Evolutionary conservation across 2,329 filamentous ascomycete species (phyloP).

Genomic region (Botrytis fabae): DNA sequence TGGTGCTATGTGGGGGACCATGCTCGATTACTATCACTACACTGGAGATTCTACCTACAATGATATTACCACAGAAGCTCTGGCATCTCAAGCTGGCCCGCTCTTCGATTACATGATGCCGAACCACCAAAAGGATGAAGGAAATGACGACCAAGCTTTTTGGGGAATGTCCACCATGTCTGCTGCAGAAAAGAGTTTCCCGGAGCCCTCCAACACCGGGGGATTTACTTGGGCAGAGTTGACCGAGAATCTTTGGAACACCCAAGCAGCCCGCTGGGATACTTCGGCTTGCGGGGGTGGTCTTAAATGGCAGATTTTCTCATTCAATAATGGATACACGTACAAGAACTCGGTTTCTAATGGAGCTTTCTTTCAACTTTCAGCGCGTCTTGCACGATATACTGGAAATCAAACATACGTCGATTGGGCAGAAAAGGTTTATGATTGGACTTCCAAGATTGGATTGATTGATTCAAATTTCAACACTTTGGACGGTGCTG

Average conservation of each 20-base stretch:
- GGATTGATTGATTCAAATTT: constrained; percentile 55
- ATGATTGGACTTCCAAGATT: constrained; percentile 60
- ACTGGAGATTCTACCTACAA: constrained; percentile 65
- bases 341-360: constrained; percentile 86
- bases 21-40: constrained; percentile 69
- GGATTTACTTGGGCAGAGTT: constrained; percentile 67
- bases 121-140: constrained; percentile 58
- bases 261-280: constrained; percentile 72
- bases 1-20: constrained; percentile 61
- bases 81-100: constrained; percentile 61
- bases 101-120: constrained; percentile 61
- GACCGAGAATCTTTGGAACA: constrained; percentile 70
- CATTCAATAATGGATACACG: constrained; percentile 72
- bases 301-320: constrained; percentile 79
- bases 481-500: constrained; percentile 56
- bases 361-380: constrained; percentile 79
- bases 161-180: constrained; percentile 69
- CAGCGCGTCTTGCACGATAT: constrained; percentile 70
- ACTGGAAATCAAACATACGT: constrained; percentile 66
- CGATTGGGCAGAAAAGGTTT: constrained; percentile 67
- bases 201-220: constrained; percentile 52
- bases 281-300: constrained; percentile 66
- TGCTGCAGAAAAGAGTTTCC: constrained; percentile 68
- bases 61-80: constrained; percentile 56
- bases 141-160: constrained; percentile 75